Conservation (phyloP, 495 filamentous ascomycete species). For the Xylaria palmicola region DNA sequence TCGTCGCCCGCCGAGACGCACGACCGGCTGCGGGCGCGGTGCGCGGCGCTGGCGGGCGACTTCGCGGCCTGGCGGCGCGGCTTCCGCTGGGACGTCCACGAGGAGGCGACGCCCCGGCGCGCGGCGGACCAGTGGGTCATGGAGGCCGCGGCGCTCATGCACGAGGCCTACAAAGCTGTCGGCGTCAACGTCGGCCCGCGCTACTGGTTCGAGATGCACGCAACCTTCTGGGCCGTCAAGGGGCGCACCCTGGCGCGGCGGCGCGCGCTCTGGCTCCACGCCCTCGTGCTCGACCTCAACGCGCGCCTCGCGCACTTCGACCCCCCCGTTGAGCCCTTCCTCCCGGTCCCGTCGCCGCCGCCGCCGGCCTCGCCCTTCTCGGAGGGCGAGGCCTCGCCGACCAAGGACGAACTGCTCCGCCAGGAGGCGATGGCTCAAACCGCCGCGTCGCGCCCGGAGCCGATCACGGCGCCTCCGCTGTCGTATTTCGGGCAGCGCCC, state of each 20-base stretch:
- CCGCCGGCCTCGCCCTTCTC: no score
- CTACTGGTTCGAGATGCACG: neutral
- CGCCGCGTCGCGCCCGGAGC: neutral
- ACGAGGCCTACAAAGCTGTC: neutral
- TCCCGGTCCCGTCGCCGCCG: neutral
- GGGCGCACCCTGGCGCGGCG: neutral
- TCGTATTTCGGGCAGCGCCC: no score
- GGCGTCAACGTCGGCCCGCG: neutral
- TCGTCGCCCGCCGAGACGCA: neutral
- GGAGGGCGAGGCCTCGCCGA: neutral
- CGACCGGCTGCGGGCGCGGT: neutral
- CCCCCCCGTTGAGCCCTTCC: neutral
- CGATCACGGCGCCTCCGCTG: neutral
- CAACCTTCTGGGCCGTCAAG: neutral
- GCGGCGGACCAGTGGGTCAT: neutral
- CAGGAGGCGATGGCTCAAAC: neutral
- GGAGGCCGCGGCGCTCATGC: neutral
- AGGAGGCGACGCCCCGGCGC: neutral
- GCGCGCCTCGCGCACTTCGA: neutral
- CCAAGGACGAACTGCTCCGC: neutral
- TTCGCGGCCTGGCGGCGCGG: neutral
- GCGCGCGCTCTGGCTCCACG: conserved; percentile 1
- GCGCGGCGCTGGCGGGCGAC: neutral
- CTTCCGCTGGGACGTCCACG: neutral
- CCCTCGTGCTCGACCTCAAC: neutral